Evolutionary conservation across 23 red algal species (phyloP), one percentile per base, ranked within the genome.

Genomic region (Gracilaria gracilis): DNA sequence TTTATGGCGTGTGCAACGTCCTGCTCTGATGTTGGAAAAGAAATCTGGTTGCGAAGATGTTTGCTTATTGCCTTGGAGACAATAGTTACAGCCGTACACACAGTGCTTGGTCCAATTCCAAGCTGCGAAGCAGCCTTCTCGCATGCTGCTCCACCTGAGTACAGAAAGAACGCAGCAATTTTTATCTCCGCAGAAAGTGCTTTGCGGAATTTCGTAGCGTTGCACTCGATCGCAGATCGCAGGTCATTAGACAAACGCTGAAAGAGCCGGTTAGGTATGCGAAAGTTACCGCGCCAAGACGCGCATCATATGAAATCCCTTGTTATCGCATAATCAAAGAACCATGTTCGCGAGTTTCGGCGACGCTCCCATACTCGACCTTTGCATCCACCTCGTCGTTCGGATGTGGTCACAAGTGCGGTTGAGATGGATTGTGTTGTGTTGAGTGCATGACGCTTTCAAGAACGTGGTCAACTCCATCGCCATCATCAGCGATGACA

Each of bases 121-220:
- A 80, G 11, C 14, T 80, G 75, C 21, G 14, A 54, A 15, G 75
- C 75, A 34, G 75, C 37, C 20, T 71, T 71, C 37, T 71, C 66
- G 24, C 66, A 36, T 36, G 66, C 16, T 7, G 5, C 33, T 36
- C 66, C 66, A 21, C 66, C 28, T 14, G 28, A 5, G 24, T 71
- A 33, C 20, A 71, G 6, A 2, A 71, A 24, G 24, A 71, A 71
- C 5, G 33, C 66, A 38, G 66, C 66, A 3, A 71, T 3, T 71
- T 40, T 66, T 7, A 33, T 7, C 24, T 66, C 61, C 7, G 61
- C 61, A 21, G 11, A 21, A 9, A 66, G 61, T 66, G 61, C 11
- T 9, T 66, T 66, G 7, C 61, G 29, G 21, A 66, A 66, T 33
- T n/a, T 9, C 21, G 61, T 66, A 8, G n/a, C 29, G 21, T 9